Conservation (phyloP, 345 rosid species). For the Mercurialis annua region DNA sequence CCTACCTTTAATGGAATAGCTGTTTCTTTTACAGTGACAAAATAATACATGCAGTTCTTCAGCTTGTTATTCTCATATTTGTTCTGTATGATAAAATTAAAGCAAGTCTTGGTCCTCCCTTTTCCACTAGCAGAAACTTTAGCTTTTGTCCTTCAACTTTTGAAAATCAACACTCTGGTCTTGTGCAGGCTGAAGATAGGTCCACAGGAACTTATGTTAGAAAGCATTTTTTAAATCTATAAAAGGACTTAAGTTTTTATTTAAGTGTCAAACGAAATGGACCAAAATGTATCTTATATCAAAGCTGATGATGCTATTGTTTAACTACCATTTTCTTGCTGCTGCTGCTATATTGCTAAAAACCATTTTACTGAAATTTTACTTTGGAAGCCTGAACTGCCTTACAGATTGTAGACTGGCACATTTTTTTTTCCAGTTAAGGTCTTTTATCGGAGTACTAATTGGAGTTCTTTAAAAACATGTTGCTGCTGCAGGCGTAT, state of each 20-base stretch:
- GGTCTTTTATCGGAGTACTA: background rate
- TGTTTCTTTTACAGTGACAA: background rate
- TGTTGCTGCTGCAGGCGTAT: constrained; percentile 24
- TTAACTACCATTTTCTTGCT: background rate
- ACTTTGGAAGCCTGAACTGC: constrained; percentile 5
- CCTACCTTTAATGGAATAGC: constrained; percentile 10
- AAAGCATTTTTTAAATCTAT: background rate
- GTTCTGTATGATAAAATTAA: background rate
- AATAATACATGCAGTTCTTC: background rate
- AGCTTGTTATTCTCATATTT: background rate
- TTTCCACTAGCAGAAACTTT: background rate
- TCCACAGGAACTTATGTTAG: background rate
- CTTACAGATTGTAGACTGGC: constrained; percentile 2
- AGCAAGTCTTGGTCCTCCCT: background rate
- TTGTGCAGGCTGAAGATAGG: background rate
- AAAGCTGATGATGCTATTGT: background rate
- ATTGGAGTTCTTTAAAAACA: constrained; percentile 8
- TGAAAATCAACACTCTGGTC: background rate
- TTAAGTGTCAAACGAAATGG: background rate
- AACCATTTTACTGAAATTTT: background rate
- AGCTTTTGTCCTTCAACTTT: background rate
- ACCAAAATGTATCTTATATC: background rate
- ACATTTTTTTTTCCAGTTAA: background rate
- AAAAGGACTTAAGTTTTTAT: background rate
- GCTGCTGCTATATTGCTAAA: background rate